phyloP scores from a whole-genome alignment of 768 basidiomycete species.

The Xanthoconium purpureum region DNA sequence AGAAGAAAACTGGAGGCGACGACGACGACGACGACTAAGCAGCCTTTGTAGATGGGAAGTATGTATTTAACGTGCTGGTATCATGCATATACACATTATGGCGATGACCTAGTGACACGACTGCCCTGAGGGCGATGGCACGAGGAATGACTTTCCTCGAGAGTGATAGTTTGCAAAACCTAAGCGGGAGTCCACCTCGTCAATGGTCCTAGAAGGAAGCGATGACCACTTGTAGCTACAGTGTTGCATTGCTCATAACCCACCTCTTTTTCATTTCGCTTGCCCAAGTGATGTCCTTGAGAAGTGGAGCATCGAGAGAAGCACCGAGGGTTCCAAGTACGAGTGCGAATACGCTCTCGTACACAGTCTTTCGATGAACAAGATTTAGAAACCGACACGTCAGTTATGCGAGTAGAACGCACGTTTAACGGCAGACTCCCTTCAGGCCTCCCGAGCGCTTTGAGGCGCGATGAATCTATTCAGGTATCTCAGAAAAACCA shows the following conservation, averaged over 20 bases:
- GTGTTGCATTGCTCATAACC: conserved; percentile 18
- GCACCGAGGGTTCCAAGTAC: conserved; percentile 72
- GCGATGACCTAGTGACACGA: conserved; percentile 1
- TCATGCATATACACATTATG: neutral
- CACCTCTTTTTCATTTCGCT: conserved; percentile 85
- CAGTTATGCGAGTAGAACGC: conserved; percentile 14
- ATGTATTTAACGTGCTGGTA: conserved; percentile 2
- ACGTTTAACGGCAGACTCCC: conserved; percentile 65
- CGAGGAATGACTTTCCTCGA: conserved; percentile 43
- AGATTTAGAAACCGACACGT: neutral
- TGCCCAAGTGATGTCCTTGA: conserved; percentile 85
- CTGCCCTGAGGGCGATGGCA: conserved; percentile 1
- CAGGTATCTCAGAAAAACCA: conserved; percentile 2
- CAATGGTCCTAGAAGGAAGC: conserved; percentile 52
- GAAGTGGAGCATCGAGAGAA: conserved; percentile 58
- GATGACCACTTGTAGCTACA: neutral
- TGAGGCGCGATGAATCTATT: conserved; percentile 71
- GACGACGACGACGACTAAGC: conserved; percentile 35
- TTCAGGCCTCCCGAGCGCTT: conserved; percentile 71
- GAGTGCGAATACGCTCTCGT: conserved; percentile 64
- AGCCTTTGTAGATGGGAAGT: neutral
- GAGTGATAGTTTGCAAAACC: conserved; percentile 64
- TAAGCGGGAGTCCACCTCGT: conserved; percentile 69
- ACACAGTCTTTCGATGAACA: conserved; percentile 47
- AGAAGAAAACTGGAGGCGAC: conserved; percentile 18